phyloP scores from a whole-genome alignment of 2,329 filamentous ascomycete species.

The Aspergillus nomiae region DNA sequence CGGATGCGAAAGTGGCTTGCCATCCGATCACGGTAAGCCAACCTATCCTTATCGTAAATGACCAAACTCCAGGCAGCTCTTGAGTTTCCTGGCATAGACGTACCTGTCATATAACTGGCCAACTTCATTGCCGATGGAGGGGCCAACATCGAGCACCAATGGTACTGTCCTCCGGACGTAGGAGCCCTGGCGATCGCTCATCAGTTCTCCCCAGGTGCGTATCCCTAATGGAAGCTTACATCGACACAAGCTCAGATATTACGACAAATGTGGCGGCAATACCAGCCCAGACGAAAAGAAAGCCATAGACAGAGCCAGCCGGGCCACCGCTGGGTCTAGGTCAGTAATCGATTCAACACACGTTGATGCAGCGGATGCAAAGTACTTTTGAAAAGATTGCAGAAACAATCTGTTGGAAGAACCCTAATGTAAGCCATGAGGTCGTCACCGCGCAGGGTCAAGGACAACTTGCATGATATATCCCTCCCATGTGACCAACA shows the following conservation, averaged over 20 bases:
- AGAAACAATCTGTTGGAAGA: slow-evolving; percentile 17
- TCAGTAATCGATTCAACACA: neutral
- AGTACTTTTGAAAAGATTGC: slow-evolving; percentile 26
- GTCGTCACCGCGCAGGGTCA: neutral
- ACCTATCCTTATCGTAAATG: slow-evolving; percentile 20
- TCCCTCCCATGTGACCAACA: slow-evolving; percentile 45
- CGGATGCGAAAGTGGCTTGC: slow-evolving; percentile 46
- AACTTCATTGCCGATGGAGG: slow-evolving; percentile 35
- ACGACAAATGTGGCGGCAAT: slow-evolving; percentile 29
- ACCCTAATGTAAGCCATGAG: neutral
- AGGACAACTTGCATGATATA: slow-evolving; percentile 33
- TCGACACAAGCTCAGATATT: slow-evolving; percentile 36
- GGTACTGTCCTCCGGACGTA: slow-evolving; percentile 41
- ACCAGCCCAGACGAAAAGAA: slow-evolving; percentile 36
- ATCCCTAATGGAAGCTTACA: slow-evolving; percentile 19
- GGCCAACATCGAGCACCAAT: slow-evolving; percentile 46
- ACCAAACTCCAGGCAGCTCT: neutral
- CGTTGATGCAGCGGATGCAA: neutral
- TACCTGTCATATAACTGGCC: slow-evolving; percentile 42
- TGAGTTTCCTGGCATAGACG: neutral
- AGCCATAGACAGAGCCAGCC: slow-evolving; percentile 35
- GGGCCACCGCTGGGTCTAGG: slow-evolving; percentile 30
- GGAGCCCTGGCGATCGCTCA: slow-evolving; percentile 27
- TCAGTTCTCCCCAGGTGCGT: neutral
- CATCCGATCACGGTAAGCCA: slow-evolving; percentile 48